These are phyloP conservation scores for Chlamydomonas reinhardtii DNA, from an alignment of 163 green algal genomes.

Conservation along the genomic window DNA sequence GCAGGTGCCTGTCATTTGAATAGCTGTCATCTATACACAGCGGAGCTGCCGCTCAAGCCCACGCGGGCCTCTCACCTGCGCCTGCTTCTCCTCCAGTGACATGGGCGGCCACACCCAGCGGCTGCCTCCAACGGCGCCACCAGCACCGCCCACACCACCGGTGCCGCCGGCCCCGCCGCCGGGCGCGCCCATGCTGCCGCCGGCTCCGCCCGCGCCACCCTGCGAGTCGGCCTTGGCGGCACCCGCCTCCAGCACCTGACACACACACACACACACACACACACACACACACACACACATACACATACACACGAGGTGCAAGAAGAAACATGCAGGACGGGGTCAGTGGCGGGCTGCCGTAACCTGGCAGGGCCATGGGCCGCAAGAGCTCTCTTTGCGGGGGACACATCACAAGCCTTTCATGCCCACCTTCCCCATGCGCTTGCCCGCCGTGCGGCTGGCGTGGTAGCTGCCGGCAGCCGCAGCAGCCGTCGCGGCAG, in stretches of 20 bases:
- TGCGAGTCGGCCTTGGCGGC: neutral
- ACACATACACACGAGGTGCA: too few relatives aligned
- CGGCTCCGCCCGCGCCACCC: neutral
- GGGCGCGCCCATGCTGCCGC: neutral
- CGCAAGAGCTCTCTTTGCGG: too few relatives aligned
- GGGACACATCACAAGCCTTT: too few relatives aligned
- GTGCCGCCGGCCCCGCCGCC: neutral
- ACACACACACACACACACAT: too few relatives aligned
- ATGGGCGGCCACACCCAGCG: slow-evolving; percentile 40
- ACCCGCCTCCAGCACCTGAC: slow-evolving; percentile 1
- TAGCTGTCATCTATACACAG: too few relatives aligned
- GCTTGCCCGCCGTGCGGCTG: slow-evolving; percentile 11
- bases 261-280: too few relatives aligned
- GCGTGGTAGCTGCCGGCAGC: neutral
- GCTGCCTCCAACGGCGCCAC: neutral
- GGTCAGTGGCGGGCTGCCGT: too few relatives aligned
- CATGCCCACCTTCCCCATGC: slow-evolving; percentile 19
- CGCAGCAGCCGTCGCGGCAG: neutral
- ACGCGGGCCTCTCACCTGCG: neutral
- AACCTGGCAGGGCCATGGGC: too few relatives aligned
- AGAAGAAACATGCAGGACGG: too few relatives aligned
- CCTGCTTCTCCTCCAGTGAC: neutral
- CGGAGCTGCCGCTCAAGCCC: too few relatives aligned
- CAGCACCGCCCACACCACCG: neutral
- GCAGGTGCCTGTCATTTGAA: too few relatives aligned